Evolutionary conservation across 345 rosid genomes (phyloP).

Genomic region (Schrenkiella parvula): DNA sequence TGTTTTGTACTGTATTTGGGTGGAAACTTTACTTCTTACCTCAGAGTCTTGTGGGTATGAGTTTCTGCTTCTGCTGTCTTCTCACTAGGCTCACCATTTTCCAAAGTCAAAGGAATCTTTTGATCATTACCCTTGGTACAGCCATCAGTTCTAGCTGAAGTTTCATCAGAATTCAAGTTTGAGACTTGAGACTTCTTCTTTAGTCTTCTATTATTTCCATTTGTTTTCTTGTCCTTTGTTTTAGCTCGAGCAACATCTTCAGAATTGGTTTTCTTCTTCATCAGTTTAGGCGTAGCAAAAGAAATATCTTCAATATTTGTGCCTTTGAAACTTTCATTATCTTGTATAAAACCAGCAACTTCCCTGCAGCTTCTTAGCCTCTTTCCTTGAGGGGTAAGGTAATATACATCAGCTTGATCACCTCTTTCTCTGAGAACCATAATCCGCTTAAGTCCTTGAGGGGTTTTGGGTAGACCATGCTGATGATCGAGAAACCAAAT

Average conservation of each 20-base stretch:
- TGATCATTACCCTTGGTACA: conserved; percentile 35
- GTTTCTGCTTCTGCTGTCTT: not conserved
- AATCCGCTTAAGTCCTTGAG: no score
- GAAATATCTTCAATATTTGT: no score
- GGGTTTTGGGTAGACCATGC: no score
- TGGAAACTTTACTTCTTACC: not conserved
- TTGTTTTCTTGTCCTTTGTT: conserved; percentile 22
- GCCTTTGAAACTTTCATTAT: no score
- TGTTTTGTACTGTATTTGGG: not conserved
- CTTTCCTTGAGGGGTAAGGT: no score
- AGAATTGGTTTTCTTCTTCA: no score
- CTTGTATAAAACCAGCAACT: no score
- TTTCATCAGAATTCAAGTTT: conserved; percentile 43
- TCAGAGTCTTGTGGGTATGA: not conserved
- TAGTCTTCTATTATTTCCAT: conserved; percentile 34
- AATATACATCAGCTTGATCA: no score
- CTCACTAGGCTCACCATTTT: not conserved
- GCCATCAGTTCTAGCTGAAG: conserved; percentile 8
- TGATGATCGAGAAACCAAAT: no score
- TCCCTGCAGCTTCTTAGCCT: no score
- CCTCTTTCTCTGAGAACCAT: no score
- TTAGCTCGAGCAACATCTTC: not conserved
- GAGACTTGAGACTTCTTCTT: conserved; percentile 41
- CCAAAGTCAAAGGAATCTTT: conserved; percentile 17
- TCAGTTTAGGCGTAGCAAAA: no score